These are phyloP conservation scores for Nemania sp. DNA, from an alignment of 2,329 filamentous ascomycete species.

Conservation along the genomic window DNA sequence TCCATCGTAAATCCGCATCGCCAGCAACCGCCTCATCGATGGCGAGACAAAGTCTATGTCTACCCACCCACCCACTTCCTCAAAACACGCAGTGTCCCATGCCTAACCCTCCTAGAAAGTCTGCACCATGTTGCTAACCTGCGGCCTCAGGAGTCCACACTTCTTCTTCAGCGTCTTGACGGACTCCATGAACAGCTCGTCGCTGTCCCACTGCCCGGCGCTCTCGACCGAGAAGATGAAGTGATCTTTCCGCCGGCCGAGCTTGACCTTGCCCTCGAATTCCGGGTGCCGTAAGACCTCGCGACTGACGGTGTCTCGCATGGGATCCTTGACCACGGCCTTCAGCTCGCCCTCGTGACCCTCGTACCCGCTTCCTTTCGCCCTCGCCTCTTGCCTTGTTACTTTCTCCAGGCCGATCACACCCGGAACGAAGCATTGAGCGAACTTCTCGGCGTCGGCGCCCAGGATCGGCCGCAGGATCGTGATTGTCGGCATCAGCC, in stretches of 20 bases:
- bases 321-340: constrained; percentile 84
- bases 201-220: constrained; percentile 91
- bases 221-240: constrained; percentile 98
- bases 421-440: constrained; percentile 83
- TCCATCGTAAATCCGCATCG: not conserved
- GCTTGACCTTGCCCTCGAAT: constrained; percentile 93
- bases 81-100: not conserved
- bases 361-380: constrained; percentile 67
- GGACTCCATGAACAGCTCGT: constrained; percentile 89
- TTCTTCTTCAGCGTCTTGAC: constrained; percentile 85
- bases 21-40: not conserved
- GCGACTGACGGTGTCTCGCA: constrained; percentile 93
- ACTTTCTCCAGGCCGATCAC: constrained; percentile 82
- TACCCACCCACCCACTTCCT: not conserved
- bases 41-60: not conserved
- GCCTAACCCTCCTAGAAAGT: constrained; percentile 31
- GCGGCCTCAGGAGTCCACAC: constrained; percentile 73
- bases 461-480: constrained; percentile 86
- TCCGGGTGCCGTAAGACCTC: constrained; percentile 91
- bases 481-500: constrained; percentile 83
- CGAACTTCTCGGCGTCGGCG: constrained; percentile 85
- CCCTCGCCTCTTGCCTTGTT: constrained; percentile 66
- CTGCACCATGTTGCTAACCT: constrained; percentile 67
- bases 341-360: constrained; percentile 79
- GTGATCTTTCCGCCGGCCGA: constrained; percentile 88